These are phyloP conservation scores for Escallonia rubra DNA, from an alignment of 129 eudicot genomes.

Conservation along the genomic window DNA sequence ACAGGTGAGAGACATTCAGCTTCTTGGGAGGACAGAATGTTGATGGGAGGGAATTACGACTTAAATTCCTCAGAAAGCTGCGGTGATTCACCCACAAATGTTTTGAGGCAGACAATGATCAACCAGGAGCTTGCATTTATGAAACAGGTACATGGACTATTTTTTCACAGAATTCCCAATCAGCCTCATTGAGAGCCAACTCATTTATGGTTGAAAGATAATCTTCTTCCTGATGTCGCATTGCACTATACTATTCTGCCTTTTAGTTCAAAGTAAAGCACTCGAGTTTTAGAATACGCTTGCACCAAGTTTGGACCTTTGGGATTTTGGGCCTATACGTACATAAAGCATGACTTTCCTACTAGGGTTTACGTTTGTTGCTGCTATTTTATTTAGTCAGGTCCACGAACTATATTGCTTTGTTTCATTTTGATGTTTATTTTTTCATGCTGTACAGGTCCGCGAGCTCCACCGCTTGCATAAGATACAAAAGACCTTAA, in stretches of 20 bases:
- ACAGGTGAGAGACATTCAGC: neutral
- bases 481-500: slow-evolving; percentile 30
- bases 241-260: no score
- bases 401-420: neutral
- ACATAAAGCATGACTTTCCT: neutral
- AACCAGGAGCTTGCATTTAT: slow-evolving; percentile 40
- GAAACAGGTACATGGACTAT: slow-evolving; percentile 36
- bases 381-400: neutral
- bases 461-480: slow-evolving; percentile 43
- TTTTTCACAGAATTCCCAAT: neutral
- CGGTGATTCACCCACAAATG: slow-evolving; percentile 26
- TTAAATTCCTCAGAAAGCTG: slow-evolving; percentile 16
- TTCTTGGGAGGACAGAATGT: slow-evolving; percentile 9
- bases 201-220: neutral
- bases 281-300: no score
- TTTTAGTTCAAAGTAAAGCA: no score
- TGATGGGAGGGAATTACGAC: slow-evolving; percentile 26
- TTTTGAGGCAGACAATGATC: slow-evolving; percentile 34
- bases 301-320: no score
- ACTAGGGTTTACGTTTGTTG: neutral
- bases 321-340: no score
- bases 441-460: slow-evolving; percentile 21
- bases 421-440: neutral
- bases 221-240: no score
- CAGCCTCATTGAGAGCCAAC: neutral